Base-by-base conservation (phyloP, 345 rosid genomes). In the Euphorbia pulcherrima region DNA sequence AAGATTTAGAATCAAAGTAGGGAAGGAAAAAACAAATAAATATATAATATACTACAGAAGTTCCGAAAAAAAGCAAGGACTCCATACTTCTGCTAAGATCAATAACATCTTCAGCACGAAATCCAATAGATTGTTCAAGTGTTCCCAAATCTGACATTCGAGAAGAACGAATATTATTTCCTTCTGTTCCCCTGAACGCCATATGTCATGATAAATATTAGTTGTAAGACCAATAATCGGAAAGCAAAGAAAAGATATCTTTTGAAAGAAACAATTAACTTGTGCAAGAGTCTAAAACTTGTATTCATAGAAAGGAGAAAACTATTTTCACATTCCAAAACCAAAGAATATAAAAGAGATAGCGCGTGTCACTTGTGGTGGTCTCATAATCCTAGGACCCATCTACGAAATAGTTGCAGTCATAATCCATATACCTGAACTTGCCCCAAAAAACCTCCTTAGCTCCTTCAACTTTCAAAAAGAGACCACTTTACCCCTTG, bases 31-130 rank as follows among this genome's bases (percentile, higher is more conserved):
- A 44, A 12, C 13, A 44, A 44, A 44, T 44, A 12, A 44, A 44
- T 44, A 44, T 10, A 44, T 44, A 44, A 14, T 18, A 44, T 16
- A 44, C 12, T 44, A 2, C 50, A 44, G 50, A 44, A 44, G 50
- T 44, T 44, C 50, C 9, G 40, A 40, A 16, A 70, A 46, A 54
- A 14, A 66, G 60, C n/a, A 46, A 14, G 12, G 21, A 74, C 17
- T 35, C 57, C 83, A 66, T 80, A 83, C 86, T 75, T 75, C 86
- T 79, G 72, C 81, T 65, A 57, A 82, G 83, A 67, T 83, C 85
- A 77, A 83, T 73, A 53, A 84, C 86, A 75, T 83, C 77, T 71
- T 81, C 84, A n/a, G 80, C 60, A 69, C 77, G 82, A 73, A 84
- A 75, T 56, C 83, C 86, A 67, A 83, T 75, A 52, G 82, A 77